Conservation (phyloP, 2,329 filamentous ascomycete species). For the Ophiostoma tasmaniense region DNA sequence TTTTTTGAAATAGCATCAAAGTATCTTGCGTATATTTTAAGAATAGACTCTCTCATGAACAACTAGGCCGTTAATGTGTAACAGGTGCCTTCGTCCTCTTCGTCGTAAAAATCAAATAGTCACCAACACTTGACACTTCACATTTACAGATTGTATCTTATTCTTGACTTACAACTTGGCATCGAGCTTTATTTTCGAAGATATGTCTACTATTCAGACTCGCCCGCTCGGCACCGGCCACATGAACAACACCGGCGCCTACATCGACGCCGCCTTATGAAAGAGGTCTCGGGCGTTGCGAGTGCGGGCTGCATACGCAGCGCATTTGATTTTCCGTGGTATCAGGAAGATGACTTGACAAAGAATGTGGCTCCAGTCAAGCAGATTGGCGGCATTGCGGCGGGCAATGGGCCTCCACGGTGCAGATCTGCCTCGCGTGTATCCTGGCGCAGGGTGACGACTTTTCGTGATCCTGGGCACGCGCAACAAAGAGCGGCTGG, state of each 20-base stretch:
- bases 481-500: slow-evolving; percentile 37
- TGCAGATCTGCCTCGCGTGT: slow-evolving; percentile 56
- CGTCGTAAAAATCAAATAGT: too few relatives aligned
- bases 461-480: slow-evolving; percentile 49
- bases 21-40: too few relatives aligned
- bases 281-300: slow-evolving; percentile 29
- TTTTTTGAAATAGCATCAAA: too few relatives aligned
- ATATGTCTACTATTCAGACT: slow-evolving; percentile 24
- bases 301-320: slow-evolving; percentile 42
- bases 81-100: too few relatives aligned
- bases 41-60: too few relatives aligned
- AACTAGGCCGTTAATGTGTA: too few relatives aligned
- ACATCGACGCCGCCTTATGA: slow-evolving; percentile 25
- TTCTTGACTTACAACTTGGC: background rate
- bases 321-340: slow-evolving; percentile 35
- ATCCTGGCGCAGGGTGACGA: slow-evolving; percentile 51
- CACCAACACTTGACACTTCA: too few relatives aligned
- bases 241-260: slow-evolving; percentile 39
- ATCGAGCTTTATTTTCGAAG: too few relatives aligned
- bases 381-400: slow-evolving; percentile 39
- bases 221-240: slow-evolving; percentile 45
- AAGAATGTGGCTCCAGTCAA: slow-evolving; percentile 49
- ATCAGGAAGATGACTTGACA: slow-evolving; percentile 42
- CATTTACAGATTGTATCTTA: background rate
- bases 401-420: slow-evolving; percentile 44